A percentile compares a stretch with the other conserved stretches of the same genome.
phyloP scores from a whole-genome alignment of 371 early-diverging fungal species.

The Apophysomyces elegans region DNA sequence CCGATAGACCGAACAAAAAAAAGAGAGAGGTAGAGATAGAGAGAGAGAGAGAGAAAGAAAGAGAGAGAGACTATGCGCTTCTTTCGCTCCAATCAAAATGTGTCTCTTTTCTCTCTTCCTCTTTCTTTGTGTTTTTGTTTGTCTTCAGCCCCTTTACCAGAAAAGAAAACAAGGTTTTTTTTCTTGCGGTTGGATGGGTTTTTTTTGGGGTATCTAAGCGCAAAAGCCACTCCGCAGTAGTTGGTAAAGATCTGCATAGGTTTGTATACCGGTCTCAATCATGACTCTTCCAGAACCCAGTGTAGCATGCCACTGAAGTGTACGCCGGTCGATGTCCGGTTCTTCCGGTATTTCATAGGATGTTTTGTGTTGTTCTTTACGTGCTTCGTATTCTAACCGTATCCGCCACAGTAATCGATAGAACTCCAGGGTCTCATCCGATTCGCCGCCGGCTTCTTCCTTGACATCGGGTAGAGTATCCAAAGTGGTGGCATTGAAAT shows the following conservation, averaged over 20 bases:
- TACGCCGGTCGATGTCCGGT: neutral
- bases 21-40: neutral
- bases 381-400: conserved; percentile 8
- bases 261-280: conserved; percentile 12
- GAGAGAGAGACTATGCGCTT: no score
- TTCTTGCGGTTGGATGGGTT: no score
- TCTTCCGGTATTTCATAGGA: neutral
- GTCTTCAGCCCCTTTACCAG: no score
- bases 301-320: conserved; percentile 11
- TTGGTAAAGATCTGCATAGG: conserved; percentile 11
- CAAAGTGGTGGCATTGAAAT: neutral
- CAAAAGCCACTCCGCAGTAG: conserved; percentile 9
- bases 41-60: no score
- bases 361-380: neutral
- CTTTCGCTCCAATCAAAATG: no score
- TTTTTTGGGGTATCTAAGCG: neutral
- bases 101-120: no score
- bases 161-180: no score
- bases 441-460: conserved; percentile 5
- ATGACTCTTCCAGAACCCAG: conserved; percentile 3
- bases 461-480: neutral
- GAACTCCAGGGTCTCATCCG: conserved; percentile 10
- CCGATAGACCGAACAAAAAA: neutral
- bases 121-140: no score
- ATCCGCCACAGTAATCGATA: conserved; percentile 11